Evolutionary conservation across 257 asterid genomes (phyloP).

Genomic region (Ligustrum vulgare): DNA sequence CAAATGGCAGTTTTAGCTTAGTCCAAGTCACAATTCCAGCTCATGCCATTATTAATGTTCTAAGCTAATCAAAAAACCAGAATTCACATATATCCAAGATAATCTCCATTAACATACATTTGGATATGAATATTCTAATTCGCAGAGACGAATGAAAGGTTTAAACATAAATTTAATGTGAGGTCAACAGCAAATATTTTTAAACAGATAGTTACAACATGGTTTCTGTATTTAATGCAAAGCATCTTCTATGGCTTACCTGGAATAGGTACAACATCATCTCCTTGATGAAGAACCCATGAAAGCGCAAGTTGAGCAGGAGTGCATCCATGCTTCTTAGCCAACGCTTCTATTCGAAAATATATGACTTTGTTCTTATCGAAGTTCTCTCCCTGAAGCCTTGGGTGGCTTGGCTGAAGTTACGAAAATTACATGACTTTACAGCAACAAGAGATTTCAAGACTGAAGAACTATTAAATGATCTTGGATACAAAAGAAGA

Average conservation of each 20-base stretch:
- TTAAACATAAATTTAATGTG: too few relatives aligned
- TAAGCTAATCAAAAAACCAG: too few relatives aligned
- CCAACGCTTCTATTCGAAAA: conserved; percentile 42
- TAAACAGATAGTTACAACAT: too few relatives aligned
- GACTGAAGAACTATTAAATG: neutral
- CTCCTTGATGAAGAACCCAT: conserved; percentile 65
- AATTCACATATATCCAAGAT: too few relatives aligned
- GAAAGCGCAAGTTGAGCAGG: conserved; percentile 67
- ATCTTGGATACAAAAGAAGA: neutral
- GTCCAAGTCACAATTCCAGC: too few relatives aligned
- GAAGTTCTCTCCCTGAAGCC: conserved; percentile 59
- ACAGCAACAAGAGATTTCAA: neutral
- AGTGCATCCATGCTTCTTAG: conserved; percentile 49
- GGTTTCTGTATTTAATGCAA: neutral
- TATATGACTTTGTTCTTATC: conserved; percentile 59
- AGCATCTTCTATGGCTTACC: conserved; percentile 33
- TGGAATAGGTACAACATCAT: conserved; percentile 56
- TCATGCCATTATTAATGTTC: too few relatives aligned
- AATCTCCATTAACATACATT: too few relatives aligned
- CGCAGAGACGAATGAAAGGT: too few relatives aligned
- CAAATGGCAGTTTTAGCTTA: too few relatives aligned
- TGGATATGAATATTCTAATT: too few relatives aligned
- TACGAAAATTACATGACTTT: conserved; percentile 11
- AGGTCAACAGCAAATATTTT: too few relatives aligned
- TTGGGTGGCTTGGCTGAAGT: conserved; percentile 43